Conservation (phyloP, 805 yeast genomes). For the Ogataea sp. region DNA sequence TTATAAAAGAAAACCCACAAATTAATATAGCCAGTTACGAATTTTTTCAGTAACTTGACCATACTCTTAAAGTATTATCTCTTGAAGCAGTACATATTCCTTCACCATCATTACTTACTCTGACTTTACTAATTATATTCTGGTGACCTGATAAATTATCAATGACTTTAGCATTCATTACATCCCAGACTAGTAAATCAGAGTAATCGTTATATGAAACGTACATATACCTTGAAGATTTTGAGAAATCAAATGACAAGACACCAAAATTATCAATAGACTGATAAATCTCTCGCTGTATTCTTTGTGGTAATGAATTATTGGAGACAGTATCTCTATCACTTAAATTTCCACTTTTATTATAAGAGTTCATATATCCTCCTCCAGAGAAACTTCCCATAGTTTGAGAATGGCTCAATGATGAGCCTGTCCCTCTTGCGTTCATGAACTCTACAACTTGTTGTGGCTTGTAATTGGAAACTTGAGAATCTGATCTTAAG, state of each 20-base stretch:
- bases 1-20: too few relatives aligned
- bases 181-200: constrained; percentile 75
- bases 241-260: constrained; percentile 62
- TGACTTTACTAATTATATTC: constrained; percentile 54
- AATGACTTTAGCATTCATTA: constrained; percentile 53
- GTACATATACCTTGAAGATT: constrained; percentile 67
- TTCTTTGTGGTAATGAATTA: background rate
- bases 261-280: constrained; percentile 60
- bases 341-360: background rate
- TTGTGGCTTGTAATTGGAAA: constrained; percentile 38
- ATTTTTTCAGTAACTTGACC: constrained; percentile 34
- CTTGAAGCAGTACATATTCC: constrained; percentile 76
- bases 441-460: constrained; percentile 2
- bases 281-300: constrained; percentile 12
- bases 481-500: constrained; percentile 64
- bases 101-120: constrained; percentile 64
- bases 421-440: constrained; percentile 5
- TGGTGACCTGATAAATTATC: constrained; percentile 61
- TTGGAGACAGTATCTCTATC: background rate
- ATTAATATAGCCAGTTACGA: too few relatives aligned
- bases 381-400: too few relatives aligned
- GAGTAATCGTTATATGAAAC: constrained; percentile 63
- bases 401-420: too few relatives aligned
- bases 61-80: constrained; percentile 65
- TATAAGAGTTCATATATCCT: too few relatives aligned